phyloP scores from a whole-genome alignment of 2,329 filamentous ascomycete genomes.

The Thelonectria olida region DNA sequence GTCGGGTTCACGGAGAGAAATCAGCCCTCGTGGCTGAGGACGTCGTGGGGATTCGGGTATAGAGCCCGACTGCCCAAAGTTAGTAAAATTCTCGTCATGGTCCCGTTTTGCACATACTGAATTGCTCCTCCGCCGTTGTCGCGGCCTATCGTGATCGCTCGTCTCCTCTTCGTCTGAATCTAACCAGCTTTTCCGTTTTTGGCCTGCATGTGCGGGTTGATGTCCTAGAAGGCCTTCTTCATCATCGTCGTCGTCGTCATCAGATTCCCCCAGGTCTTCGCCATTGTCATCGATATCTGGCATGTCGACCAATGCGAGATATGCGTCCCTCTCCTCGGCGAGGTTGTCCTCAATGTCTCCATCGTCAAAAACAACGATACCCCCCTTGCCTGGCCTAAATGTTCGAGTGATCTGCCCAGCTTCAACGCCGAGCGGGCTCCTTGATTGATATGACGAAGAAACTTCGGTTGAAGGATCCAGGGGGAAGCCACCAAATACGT shows the following conservation, averaged over 20 bases:
- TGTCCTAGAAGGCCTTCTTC: conserved; percentile 49
- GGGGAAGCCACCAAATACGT: conserved; percentile 84
- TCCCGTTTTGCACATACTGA: conserved; percentile 65
- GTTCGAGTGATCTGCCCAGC: conserved; percentile 75
- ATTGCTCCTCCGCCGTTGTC: conserved; percentile 86
- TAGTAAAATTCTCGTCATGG: conserved; percentile 7
- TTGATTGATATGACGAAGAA: conserved; percentile 56
- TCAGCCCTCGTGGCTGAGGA: conserved; percentile 67
- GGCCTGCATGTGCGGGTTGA: conserved; percentile 55
- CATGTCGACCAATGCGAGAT: conserved; percentile 88
- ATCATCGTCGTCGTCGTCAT: conserved; percentile 65
- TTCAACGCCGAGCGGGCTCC: conserved; percentile 72
- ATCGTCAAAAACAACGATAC: conserved; percentile 94
- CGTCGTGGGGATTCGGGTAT: conserved; percentile 72
- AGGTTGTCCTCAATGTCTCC: conserved; percentile 92
- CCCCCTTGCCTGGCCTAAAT: conserved; percentile 83
- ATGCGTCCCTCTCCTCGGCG: conserved; percentile 78
- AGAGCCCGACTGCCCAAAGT: conserved; percentile 64
- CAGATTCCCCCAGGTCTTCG: conserved; percentile 67
- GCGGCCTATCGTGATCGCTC: conserved; percentile 78
- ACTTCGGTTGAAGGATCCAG: conserved; percentile 60
- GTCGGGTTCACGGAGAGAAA: conserved; percentile 62
- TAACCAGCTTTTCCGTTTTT: conserved; percentile 85
- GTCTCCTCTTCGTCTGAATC: conserved; percentile 75
- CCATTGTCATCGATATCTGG: conserved; percentile 84